Base-by-base conservation (phyloP, 2,329 filamentous ascomycete genomes). In the Tolypocladium album region DNA sequence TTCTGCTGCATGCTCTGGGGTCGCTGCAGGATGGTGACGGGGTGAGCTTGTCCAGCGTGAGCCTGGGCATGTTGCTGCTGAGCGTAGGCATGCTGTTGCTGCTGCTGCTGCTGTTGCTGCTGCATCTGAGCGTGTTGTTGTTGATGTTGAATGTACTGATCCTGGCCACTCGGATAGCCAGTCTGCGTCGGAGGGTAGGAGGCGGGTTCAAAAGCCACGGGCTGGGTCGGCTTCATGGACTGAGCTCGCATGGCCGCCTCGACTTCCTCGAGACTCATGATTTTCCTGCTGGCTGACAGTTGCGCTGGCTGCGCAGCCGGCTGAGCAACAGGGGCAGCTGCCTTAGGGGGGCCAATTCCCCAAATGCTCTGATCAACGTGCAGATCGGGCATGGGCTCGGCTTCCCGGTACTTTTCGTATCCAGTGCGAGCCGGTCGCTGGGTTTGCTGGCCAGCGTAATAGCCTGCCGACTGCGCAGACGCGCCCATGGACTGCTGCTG, bases 241-340 rank as follows among this genome's bases (percentile, higher is more conserved):
- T 92, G 88, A 40, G 83, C 81, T 62, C 89, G 85, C 88, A 99
- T 92, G 64, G 91, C 87, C 59, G 93, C 93, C 76, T 99, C 94
- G 24, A 99, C 92, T 76, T 99, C 94, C 72, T 97, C 94, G 69
- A 99, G 74, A 68, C 91, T 97, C 88, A 99, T 87, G 76, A 97
- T 88, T 78, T 92, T 97, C 68, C 86, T 86, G 50, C 81, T 70
- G 22, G 71, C 64, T 56, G 68, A 64, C 40, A 72, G 64, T 40
- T 68, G 68, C 55, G 65, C 60, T 27, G 66, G 61, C 55, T 66
- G 65, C 27, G 65, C 17, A 13, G 63, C 61, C 36, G 67, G 62
- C 55, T 66, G 68, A 43, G 67, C 65, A 34, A 70, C 67, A 64
- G 71, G 67, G 57, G 71, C 66, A 22, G 73, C 67, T 20, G 77